A percentile compares a stretch with the other conserved stretches of the same genome.
Evolutionary conservation across 2,329 filamentous ascomycete species (phyloP).

Genomic region (Exutisphaerella laricina): DNA sequence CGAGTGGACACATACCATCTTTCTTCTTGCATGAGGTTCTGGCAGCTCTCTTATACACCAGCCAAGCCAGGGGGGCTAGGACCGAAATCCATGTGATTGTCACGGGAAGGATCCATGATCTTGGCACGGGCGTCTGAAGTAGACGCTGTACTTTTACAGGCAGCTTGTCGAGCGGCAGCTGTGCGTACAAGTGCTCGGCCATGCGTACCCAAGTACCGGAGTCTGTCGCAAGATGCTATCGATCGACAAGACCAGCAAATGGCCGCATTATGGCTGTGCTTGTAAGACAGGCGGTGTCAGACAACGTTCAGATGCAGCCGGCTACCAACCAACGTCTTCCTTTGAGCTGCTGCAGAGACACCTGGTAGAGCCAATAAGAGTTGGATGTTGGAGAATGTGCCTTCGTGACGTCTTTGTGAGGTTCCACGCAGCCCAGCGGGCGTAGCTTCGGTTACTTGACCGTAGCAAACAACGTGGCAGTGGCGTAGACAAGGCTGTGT

Average conservation of each 20-base stretch:
- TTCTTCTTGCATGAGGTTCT: not conserved
- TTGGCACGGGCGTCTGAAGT: not conserved
- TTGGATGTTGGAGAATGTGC: too few relatives aligned
- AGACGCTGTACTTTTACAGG: not conserved
- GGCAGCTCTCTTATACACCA: not conserved
- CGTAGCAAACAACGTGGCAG: too few relatives aligned
- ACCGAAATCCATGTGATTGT: not conserved
- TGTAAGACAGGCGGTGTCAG: not conserved
- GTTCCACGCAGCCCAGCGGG: too few relatives aligned
- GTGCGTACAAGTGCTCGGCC: not conserved
- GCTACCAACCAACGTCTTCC: too few relatives aligned
- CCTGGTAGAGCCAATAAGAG: too few relatives aligned
- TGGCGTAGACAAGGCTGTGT: too few relatives aligned
- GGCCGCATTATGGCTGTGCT: not conserved
- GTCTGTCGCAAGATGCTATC: not conserved
- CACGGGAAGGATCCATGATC: conserved; percentile 1
- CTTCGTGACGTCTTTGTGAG: too few relatives aligned
- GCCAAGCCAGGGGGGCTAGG: not conserved
- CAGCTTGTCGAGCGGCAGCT: not conserved
- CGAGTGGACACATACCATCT: conserved; percentile 6
- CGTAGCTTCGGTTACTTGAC: too few relatives aligned
- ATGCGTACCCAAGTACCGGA: not conserved
- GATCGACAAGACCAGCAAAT: not conserved
- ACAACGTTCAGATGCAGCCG: too few relatives aligned
- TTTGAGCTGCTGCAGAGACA: too few relatives aligned